Evolutionary conservation across 768 basidiomycete genomes (phyloP).

Genomic region (Leccinum incarnatum): DNA sequence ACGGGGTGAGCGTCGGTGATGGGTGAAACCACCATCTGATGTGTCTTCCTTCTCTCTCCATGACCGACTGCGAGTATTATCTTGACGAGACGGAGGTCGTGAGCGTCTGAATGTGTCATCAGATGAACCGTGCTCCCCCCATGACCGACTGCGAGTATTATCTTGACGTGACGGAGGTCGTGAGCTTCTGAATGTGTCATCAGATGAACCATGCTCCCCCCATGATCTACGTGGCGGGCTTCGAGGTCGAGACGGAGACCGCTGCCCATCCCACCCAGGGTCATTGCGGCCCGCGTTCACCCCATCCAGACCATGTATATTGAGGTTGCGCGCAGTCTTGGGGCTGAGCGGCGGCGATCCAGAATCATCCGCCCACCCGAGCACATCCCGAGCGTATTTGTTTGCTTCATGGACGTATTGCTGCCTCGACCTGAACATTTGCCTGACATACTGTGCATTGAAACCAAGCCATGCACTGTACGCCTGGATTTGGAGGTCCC

Average conservation of each 20-base stretch:
- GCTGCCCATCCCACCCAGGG: not conserved
- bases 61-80: not conserved
- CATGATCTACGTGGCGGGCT: slow-evolving; percentile 9
- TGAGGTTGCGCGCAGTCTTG: slow-evolving; percentile 50
- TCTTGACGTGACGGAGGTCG: slow-evolving; percentile 6
- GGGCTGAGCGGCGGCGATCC: slow-evolving; percentile 39
- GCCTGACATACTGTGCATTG: slow-evolving; percentile 43
- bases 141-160: not conserved
- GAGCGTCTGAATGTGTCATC: not conserved
- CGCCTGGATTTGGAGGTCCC: slow-evolving; percentile 44
- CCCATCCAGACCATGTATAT: slow-evolving; percentile 38
- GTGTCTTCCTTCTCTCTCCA: not conserved
- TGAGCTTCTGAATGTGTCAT: not conserved
- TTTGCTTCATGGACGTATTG: slow-evolving; percentile 42
- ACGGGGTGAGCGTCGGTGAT: not conserved
- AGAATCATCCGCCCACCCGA: slow-evolving; percentile 37
- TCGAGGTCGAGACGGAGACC: slow-evolving; percentile 3
- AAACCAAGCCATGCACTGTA: slow-evolving; percentile 59
- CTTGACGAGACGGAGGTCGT: slow-evolving; percentile 4
- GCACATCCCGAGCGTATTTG: slow-evolving; percentile 33
- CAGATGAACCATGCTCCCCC: not conserved
- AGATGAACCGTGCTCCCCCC: not conserved
- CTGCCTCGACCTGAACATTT: slow-evolving; percentile 37
- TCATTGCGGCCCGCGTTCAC: slow-evolving; percentile 16
- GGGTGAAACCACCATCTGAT: not conserved